Base-by-base conservation (phyloP, 2,329 filamentous ascomycete genomes). In the Ophiocordyceps robertsii region DNA sequence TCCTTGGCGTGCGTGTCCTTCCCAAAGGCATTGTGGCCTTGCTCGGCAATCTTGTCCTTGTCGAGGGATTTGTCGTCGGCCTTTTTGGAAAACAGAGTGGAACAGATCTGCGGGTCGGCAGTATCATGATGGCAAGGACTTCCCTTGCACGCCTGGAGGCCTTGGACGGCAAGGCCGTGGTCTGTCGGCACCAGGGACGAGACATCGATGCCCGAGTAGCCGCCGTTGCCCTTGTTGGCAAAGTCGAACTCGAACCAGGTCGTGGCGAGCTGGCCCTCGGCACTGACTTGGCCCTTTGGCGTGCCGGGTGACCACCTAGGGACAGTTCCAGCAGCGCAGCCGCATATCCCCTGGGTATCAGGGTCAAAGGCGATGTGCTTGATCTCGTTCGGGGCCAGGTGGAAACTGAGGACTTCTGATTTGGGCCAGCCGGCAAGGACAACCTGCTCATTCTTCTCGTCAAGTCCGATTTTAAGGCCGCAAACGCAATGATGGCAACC, bases 241-340 rank as follows among this genome's bases (percentile, higher is more conserved):
- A 66, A 64, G 59, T 74, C 70, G 42, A 65, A 68, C 62, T 75
- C 71, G 54, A 64, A 49, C 70, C 71, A 75, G 43, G 64, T 63
- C 47, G 59, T 57, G 40, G 62, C 61, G 44, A 58, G 66, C 53
- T 68, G 61, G 47, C 69, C 68, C 40, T 51, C 47, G 3, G 5
- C 1, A 42, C 65, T 70, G 45, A 47, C 24, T 27, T 27, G 24
- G 24, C 24, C 24, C 3, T 27, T 9, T 6, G 24, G 24, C 2
- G 24, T 9, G 24, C 24, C 24, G 7, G 6, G 3, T 27, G 6
- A 3, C 24, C 24, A 27, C 24, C 24, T 27, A 27, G 46, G 33
- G 58, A 54, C 11, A 68, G 51, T 27, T 45, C 5, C 56, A 5
- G 49, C 33, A 29, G 56, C 55, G 57, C 69, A 74, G 41, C 66